Percentiles rank a stretch among this genome's conserved stretches.
Conservation (phyloP, 192 early-diverging fungal genomes). For the Coemansia sp. region DNA sequence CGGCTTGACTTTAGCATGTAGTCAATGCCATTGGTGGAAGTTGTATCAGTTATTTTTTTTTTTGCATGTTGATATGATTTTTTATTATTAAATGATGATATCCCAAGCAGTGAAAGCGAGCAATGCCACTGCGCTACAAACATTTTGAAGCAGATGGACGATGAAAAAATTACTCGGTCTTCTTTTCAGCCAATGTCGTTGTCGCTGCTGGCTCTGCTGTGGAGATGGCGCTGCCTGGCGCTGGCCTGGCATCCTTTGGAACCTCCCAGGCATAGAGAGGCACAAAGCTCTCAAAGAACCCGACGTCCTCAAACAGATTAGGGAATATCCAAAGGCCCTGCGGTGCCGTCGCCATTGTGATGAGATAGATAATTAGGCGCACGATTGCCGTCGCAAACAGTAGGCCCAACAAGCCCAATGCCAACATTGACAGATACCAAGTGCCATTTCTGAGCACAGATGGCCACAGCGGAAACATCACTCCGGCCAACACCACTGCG, state of each 20-base stretch:
- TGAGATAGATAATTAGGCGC: constrained; percentile 83
- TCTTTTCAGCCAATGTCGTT: constrained; percentile 26
- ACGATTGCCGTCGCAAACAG: constrained; percentile 89
- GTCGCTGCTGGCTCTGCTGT: neutral
- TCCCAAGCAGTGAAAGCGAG: neutral
- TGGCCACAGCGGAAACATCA: constrained; percentile 99
- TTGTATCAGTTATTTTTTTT: neutral
- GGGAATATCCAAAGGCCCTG: constrained; percentile 97
- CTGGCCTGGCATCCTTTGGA: constrained; percentile 56
- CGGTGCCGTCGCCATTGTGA: constrained; percentile 70
- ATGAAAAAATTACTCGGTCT: constrained; percentile 29
- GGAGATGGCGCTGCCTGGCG: constrained; percentile 4
- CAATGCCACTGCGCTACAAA: neutral
- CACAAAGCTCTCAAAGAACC: constrained; percentile 91
- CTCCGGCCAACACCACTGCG: constrained; percentile 82
- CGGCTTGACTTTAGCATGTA: constrained; percentile 28
- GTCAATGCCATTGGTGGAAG: neutral
- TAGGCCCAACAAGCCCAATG: constrained; percentile 84
- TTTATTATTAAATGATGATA: neutral
- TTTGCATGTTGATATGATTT: neutral
- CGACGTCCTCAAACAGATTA: constrained; percentile 95
- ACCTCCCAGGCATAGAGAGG: constrained; percentile 88
- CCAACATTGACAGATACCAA: constrained; percentile 86
- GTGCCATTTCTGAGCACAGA: constrained; percentile 77
- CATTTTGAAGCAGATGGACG: neutral